A percentile compares a stretch with the other conserved stretches of the same genome.
Conservation (phyloP, 768 basidiomycete species). For the Rossbeevera mucosa region DNA sequence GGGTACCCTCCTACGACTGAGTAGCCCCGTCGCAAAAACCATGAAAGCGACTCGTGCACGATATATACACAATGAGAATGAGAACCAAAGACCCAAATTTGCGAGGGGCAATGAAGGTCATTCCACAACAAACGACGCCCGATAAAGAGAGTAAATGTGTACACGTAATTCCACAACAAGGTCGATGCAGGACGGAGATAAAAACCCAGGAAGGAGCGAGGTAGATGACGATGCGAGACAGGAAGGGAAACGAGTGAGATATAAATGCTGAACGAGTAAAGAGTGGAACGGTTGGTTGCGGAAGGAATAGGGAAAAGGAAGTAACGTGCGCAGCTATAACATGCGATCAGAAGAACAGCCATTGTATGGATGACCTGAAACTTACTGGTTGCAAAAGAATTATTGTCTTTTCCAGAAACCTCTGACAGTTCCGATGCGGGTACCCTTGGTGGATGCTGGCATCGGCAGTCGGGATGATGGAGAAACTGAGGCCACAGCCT, state of each 20-base stretch:
- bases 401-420: constrained; percentile 31
- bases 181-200: constrained; percentile 17
- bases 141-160: constrained; percentile 19
- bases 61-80: constrained; percentile 25
- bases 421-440: constrained; percentile 25
- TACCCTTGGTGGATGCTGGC: constrained; percentile 20
- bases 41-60: not conserved
- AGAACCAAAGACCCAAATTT: not conserved
- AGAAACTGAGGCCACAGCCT: not conserved
- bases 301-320: not conserved
- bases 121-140: constrained; percentile 12
- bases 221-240: constrained; percentile 3
- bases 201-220: constrained; percentile 14
- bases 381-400: constrained; percentile 9
- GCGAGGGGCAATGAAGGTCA: not conserved
- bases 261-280: constrained; percentile 9
- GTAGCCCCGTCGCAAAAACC: constrained; percentile 3
- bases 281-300: constrained; percentile 10
- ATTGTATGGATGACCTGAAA: not conserved
- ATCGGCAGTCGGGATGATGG: constrained; percentile 21
- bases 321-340: not conserved
- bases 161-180: constrained; percentile 34
- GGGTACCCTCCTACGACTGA: constrained; percentile 6
- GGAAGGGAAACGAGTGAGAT: constrained; percentile 9
- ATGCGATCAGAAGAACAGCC: not conserved